Evolutionary conservation across 2,329 filamentous ascomycete species (phyloP), one percentile per base, ranked within the genome.

Genomic region (Aspergillus hortae): DNA sequence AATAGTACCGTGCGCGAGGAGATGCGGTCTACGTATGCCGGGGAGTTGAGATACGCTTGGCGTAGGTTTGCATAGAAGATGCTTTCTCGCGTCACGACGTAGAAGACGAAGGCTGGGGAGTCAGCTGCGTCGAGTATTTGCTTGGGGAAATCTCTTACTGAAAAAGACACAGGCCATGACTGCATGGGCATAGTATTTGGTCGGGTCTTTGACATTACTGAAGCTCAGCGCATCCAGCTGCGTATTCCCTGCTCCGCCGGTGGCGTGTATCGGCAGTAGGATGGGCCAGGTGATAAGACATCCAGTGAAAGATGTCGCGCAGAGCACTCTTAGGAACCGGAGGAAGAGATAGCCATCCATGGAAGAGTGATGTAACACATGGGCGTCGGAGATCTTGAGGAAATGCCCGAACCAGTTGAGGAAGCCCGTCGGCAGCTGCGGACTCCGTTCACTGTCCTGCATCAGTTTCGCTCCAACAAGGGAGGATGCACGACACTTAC

Each of bases 311-410:
- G 87, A 92, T 56, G 92, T 87, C 53, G 88, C 80, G 56, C 87
- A 85, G 41, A 89, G 77, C 42, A 94, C 87, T 60, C 90, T 87
- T 56, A 97, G 75, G 62, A 92, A 95, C 19, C 92, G 89, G 21
- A 97, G 79, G 70, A 95, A 96, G 42, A 97, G 85, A 72, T 92
- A 97, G 21, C 89, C 89, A 68, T 97, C 92, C 48, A 97, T 82
- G 1, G 91, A 95, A 59, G 91, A 89, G 74, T 95, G 89, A 62
- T 94, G 89, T 6, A 97, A 83, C n/a, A 92, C 84, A 66, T 89
- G 88, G 19, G 84, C 83, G 68, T 97, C 92, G 5, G 80, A 76
- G 9, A 84, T 76, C 41, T 74, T 73, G 48, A 76, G 71, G 61
- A 83, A 81, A 1, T 77, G 64, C 2, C 72, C 60, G 47, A 84